Percentiles rank a stretch among this genome's conserved stretches.
phyloP scores from a whole-genome alignment of 805 yeast genomes.

The Starmera pachycereana region DNA sequence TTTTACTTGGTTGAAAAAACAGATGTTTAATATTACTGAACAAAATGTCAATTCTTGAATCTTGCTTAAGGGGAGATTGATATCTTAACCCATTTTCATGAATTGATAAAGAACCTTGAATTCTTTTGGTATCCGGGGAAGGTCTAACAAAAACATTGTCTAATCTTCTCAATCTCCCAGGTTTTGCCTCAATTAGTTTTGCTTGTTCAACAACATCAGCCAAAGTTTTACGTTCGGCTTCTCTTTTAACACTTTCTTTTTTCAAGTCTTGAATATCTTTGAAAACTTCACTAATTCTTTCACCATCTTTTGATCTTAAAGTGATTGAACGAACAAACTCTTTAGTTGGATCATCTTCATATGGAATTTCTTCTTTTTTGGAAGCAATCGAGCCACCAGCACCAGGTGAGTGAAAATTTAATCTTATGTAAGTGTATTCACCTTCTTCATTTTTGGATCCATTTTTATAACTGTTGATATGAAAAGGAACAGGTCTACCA shows the following conservation, averaged over 20 bases:
- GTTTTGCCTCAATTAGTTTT: slow-evolving; percentile 67
- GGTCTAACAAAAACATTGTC: slow-evolving; percentile 91
- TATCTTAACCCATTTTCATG: slow-evolving; percentile 96
- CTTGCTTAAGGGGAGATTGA: slow-evolving; percentile 75
- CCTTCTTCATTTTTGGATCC: slow-evolving; percentile 97
- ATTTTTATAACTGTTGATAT: slow-evolving; percentile 85
- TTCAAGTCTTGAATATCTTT: slow-evolving; percentile 87
- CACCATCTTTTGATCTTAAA: slow-evolving; percentile 81
- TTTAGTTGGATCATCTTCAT: slow-evolving; percentile 79
- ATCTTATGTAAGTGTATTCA: slow-evolving; percentile 80
- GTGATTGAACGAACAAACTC: slow-evolving; percentile 83
- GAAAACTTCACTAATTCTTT: slow-evolving; percentile 82
- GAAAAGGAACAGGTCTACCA: slow-evolving; percentile 98
- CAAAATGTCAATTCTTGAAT: slow-evolving; percentile 78
- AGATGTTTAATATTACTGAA: slow-evolving; percentile 88
- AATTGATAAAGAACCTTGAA: slow-evolving; percentile 81
- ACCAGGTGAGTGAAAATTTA: slow-evolving; percentile 92
- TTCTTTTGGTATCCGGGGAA: slow-evolving; percentile 93
- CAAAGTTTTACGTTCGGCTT: slow-evolving; percentile 79
- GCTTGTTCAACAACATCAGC: slow-evolving; percentile 95
- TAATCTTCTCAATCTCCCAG: slow-evolving; percentile 75
- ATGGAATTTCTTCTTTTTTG: slow-evolving; percentile 75
- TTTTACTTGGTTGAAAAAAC: slow-evolving; percentile 93
- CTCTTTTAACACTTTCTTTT: slow-evolving; percentile 84
- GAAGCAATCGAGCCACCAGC: slow-evolving; percentile 51